These are phyloP conservation scores for Rhexocercosporidium sp. DNA, from an alignment of 2,329 filamentous ascomycete species.

Conservation along the genomic window DNA sequence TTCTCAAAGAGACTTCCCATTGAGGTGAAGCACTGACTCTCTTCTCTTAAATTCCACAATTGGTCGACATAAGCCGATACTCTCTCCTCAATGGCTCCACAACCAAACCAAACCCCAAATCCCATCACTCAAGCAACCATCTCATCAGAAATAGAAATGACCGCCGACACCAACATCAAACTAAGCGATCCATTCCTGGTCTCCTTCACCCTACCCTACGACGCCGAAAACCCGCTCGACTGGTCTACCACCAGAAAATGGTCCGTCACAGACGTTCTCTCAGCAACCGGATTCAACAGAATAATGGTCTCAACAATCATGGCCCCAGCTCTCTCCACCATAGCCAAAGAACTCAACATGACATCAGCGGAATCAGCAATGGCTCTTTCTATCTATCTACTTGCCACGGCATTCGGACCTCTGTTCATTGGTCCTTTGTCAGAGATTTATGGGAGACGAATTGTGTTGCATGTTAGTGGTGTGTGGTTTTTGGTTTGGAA, in stretches of 20 bases:
- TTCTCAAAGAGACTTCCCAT: no score
- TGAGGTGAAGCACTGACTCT: no score
- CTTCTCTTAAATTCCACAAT: no score
- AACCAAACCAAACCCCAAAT: no score
- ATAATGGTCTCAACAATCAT: constrained; percentile 60
- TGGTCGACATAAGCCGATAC: no score
- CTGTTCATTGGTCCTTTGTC: constrained; percentile 66
- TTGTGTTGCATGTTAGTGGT: constrained; percentile 62
- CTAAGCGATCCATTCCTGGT: constrained; percentile 28
- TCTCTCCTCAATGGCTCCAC: no score
- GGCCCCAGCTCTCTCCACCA: constrained; percentile 54
- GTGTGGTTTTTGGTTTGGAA: constrained; percentile 61
- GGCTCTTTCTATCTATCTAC: constrained; percentile 52
- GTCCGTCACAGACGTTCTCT: constrained; percentile 53
- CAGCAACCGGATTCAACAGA: constrained; percentile 54
- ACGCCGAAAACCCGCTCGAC: constrained; percentile 52
- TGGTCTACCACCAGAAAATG: constrained; percentile 49
- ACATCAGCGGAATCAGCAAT: constrained; percentile 50
- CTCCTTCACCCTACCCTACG: constrained; percentile 29
- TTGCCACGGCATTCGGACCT: constrained; percentile 53
- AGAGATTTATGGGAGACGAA: constrained; percentile 65
- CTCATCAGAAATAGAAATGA: no score
- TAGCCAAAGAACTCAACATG: constrained; percentile 60
- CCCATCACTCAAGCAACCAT: no score
- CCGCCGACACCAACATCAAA: no score